Evolutionary conservation across 1,284 basidiomycete species (phyloP), one percentile per base, ranked within the genome.

Genomic region (Pseudozyma thailandica): DNA sequence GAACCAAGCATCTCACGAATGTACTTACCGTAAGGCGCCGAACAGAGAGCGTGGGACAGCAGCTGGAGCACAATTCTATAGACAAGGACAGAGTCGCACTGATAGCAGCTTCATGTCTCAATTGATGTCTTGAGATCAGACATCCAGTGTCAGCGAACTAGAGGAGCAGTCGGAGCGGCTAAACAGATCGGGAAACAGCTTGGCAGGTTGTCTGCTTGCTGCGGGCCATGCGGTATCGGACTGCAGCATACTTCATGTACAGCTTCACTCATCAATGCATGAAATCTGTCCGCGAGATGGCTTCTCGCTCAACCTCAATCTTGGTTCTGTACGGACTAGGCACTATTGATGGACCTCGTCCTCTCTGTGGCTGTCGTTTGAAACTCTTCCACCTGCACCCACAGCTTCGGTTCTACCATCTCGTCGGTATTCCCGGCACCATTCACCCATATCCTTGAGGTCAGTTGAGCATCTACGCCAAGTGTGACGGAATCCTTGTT

Each of bases 401-500:
- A 31, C n/a, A 2, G 12, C 23, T 26, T 33, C 50, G 39, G 28
- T 48, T 45, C 59, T 41, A 26, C 35, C 41, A 23, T 3, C 18
- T 27, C 16, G 10, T 41, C 33, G 15, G 21, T 15, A 18, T 16
- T 31, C 27, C 27, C 21, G 18, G 12, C 30, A 27, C n/a, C 12
- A 15, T 9, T 27, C 18, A 42, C 9, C 9, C 10, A 15, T 20
- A 7, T 3, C 21, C n/a, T 9, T 15, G 16, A 16, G 28, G 2
- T 31, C 28, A 33, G 25, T 25, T 55, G 53, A 54, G 25, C 35
- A 47, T 54, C 52, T 54, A 54, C 52, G n/a, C 35, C 25, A 8
- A 4, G 5, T 30, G 10, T 30, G n/a, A 20, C 43, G 7, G 20
- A 23, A 47, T n/a, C n/a, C 10, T 20, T 31, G 31, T 38, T 28